Conservation (phyloP, 2,329 filamentous ascomycete genomes). For the Thielaviopsis musarum region DNA sequence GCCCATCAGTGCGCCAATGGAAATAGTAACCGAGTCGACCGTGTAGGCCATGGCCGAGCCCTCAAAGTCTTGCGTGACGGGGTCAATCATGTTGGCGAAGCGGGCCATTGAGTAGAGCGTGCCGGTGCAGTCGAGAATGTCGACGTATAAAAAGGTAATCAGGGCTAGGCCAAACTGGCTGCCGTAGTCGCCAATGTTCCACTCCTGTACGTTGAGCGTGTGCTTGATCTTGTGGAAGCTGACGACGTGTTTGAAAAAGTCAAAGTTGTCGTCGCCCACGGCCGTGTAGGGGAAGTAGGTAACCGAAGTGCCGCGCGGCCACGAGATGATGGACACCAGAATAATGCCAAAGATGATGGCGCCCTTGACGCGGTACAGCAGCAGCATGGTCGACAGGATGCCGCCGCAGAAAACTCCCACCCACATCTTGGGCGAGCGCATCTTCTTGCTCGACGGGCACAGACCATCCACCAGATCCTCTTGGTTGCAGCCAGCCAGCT, state of each 20-base stretch:
- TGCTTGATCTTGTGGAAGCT: conserved; percentile 62
- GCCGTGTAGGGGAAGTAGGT: conserved; percentile 66
- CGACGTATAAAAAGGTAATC: conserved; percentile 65
- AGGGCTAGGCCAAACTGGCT: conserved; percentile 67
- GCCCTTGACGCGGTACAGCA: conserved; percentile 76
- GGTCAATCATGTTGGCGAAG: conserved; percentile 49
- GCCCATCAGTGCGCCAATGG: conserved; percentile 52
- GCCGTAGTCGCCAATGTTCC: conserved; percentile 50
- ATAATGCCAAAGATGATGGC: conserved; percentile 72
- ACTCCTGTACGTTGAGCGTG: conserved; percentile 55
- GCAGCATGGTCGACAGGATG: conserved; percentile 60
- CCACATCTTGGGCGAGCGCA: conserved; percentile 75
- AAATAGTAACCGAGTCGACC: conserved; percentile 54
- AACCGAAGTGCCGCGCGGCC: conserved; percentile 59
- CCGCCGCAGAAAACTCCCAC: conserved; percentile 77
- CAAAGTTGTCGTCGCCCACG: conserved; percentile 52
- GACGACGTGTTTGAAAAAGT: conserved; percentile 81
- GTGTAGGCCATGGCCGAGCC: conserved; percentile 67
- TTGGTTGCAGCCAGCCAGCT: conserved; percentile 52
- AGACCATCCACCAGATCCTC: conserved; percentile 27
- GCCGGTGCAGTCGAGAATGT: conserved; percentile 63
- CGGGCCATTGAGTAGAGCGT: conserved; percentile 71
- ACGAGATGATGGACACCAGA: conserved; percentile 75
- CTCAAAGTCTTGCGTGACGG: conserved; percentile 63
- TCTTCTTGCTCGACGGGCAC: conserved; percentile 47